These are phyloP conservation scores for Kalanchoe fedtschenkoi DNA, from an alignment of 164 flowering plant genomes.

Conservation along the genomic window DNA sequence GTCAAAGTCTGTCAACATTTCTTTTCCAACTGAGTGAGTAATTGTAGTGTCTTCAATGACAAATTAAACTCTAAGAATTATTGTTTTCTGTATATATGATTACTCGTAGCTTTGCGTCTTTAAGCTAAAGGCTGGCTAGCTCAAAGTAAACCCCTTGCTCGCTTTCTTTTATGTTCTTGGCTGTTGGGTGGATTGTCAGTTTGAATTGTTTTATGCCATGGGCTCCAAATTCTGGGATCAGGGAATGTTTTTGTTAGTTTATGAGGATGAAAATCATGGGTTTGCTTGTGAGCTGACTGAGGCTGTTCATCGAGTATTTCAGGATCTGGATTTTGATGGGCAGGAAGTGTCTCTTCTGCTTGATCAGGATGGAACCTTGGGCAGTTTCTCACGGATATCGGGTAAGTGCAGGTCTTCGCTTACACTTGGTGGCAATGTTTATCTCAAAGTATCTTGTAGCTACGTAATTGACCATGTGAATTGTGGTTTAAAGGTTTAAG, in stretches of 20 bases:
- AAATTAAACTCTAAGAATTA: no score
- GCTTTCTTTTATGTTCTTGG: no score
- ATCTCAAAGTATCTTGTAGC: background rate
- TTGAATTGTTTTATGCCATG: background rate
- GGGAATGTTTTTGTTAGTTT: background rate
- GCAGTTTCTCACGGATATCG: conserved; percentile 42
- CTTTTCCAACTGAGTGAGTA: no score
- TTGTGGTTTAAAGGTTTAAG: background rate
- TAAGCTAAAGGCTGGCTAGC: no score
- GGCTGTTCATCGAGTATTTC: conserved; percentile 10
- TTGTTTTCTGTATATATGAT: no score
- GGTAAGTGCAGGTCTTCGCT: conserved; percentile 20
- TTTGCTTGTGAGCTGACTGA: background rate
- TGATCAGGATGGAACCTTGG: conserved; percentile 37
- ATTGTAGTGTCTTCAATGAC: no score
- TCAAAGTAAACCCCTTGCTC: no score
- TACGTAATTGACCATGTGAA: background rate
- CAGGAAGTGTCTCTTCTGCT: conserved; percentile 45
- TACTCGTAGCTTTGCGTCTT: no score
- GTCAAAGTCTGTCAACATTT: no score
- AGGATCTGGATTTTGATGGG: conserved; percentile 54
- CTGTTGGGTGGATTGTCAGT: background rate
- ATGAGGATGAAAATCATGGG: background rate
- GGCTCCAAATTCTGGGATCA: background rate
- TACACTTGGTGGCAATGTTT: background rate